These are phyloP conservation scores for Ophiostoma tasmaniense DNA, from an alignment of 2,329 filamentous ascomycete species.

Conservation along the genomic window DNA sequence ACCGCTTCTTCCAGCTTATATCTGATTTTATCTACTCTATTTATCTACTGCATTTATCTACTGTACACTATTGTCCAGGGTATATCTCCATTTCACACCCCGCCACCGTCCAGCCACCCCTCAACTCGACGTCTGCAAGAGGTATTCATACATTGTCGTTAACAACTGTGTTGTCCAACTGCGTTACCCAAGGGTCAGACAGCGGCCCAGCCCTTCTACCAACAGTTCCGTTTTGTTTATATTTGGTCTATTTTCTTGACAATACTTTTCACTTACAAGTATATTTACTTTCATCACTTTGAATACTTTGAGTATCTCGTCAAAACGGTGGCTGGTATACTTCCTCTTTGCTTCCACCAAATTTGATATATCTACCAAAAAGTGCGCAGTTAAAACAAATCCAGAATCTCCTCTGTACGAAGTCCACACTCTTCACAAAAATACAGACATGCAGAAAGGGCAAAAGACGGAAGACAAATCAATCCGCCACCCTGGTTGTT, in stretches of 20 bases:
- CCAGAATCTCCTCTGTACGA: background rate
- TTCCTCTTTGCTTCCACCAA: too few species aligned
- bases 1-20: slow-evolving; percentile 19
- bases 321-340: too few species aligned
- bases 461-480: background rate
- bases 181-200: background rate
- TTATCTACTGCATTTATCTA: background rate
- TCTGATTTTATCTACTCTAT: background rate
- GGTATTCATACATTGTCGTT: slow-evolving; percentile 5
- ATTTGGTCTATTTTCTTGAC: background rate
- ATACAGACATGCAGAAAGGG: background rate
- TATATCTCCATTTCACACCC: slow-evolving; percentile 12
- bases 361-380: too few species aligned
- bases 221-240: background rate
- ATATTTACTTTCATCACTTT: too few species aligned
- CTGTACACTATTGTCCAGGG: background rate
- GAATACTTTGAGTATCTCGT: too few species aligned
- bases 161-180: background rate
- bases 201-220: background rate
- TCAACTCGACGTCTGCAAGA: background rate
- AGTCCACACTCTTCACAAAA: background rate
- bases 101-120: slow-evolving; percentile 11
- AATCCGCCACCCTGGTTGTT: background rate
- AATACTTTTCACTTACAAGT: too few species aligned
- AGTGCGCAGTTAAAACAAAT: too few species aligned